phyloP scores from a whole-genome alignment of 2,329 filamentous ascomycete genomes.

The Raffaelea arxii region DNA sequence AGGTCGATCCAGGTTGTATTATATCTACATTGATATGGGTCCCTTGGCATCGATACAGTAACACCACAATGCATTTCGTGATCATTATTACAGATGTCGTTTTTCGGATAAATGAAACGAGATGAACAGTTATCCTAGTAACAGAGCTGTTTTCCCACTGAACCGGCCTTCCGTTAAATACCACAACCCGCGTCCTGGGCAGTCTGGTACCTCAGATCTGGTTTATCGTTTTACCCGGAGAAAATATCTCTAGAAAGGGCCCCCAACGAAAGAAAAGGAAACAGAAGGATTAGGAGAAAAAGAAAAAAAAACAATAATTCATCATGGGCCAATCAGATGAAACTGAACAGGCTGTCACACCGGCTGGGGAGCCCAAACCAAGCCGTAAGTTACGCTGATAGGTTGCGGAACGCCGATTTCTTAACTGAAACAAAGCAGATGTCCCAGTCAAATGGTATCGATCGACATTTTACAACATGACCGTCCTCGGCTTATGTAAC shows the following conservation, averaged over 20 bases:
- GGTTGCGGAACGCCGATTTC: neutral
- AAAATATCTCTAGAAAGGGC: too few species aligned
- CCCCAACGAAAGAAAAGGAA: neutral
- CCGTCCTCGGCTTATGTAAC: conserved; percentile 61
- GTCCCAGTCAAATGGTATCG: conserved; percentile 51
- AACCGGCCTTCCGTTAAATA: neutral
- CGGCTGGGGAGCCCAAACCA: neutral
- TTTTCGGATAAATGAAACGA: neutral
- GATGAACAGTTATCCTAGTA: too few species aligned
- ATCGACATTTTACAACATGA: conserved; percentile 63
- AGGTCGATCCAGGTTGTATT: too few species aligned
- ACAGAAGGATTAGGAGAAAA: neutral
- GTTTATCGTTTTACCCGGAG: too few species aligned
- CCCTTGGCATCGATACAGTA: too few species aligned
- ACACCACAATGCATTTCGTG: too few species aligned
- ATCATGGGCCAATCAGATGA: neutral
- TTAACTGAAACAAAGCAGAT: neutral
- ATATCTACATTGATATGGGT: too few species aligned
- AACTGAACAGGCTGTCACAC: neutral
- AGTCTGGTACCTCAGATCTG: neutral
- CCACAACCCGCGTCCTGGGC: neutral
- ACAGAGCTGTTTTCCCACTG: neutral
- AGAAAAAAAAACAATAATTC: neutral
- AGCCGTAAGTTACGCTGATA: neutral
- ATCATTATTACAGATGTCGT: neutral